phyloP scores from a whole-genome alignment of 306 rosid genomes.

The Dryas alaskensis region DNA sequence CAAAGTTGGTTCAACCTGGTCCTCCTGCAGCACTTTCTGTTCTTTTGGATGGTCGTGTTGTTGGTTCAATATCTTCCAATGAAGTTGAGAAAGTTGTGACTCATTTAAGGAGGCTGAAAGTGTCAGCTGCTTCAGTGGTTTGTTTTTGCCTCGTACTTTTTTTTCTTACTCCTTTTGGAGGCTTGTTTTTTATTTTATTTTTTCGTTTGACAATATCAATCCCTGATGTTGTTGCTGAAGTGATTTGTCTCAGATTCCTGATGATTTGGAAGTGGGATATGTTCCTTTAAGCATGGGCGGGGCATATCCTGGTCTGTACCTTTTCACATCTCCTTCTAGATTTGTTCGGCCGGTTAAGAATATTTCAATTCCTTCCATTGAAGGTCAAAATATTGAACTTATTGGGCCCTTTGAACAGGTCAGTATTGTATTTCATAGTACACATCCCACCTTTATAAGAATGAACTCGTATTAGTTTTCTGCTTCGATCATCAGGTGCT shows the following conservation, averaged over 20 bases:
- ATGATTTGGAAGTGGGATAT: conserved; percentile 89
- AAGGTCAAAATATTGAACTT: conserved; percentile 62
- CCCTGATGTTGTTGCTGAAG: conserved; percentile 25
- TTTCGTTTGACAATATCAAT: not conserved
- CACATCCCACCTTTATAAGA: conserved; percentile 9
- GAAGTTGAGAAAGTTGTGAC: conserved; percentile 82
- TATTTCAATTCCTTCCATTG: conserved; percentile 53
- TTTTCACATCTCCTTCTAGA: conserved; percentile 73
- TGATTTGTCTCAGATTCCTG: conserved; percentile 64
- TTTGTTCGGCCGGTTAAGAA: conserved; percentile 89
- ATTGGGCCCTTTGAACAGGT: conserved; percentile 99
- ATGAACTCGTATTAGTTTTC: not conserved
- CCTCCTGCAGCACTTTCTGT: conserved; percentile 75
- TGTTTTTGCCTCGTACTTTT: conserved; percentile 26
- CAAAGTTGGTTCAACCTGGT: conserved; percentile 64
- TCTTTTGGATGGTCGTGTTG: conserved; percentile 78
- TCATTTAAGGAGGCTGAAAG: conserved; percentile 67
- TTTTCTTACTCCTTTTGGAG: not conserved
- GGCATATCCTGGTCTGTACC: conserved; percentile 89
- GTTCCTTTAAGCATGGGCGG: conserved; percentile 88
- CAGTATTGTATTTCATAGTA: conserved; percentile 3
- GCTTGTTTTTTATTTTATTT: not conserved
- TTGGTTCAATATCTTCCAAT: conserved; percentile 62
- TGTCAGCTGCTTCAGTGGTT: conserved; percentile 61
- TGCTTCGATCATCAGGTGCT: conserved; percentile 8